A percentile compares a stretch with the other conserved stretches of the same genome.
phyloP scores from a whole-genome alignment of 1,139 yeast species.

The Taiozyma sp. region DNA sequence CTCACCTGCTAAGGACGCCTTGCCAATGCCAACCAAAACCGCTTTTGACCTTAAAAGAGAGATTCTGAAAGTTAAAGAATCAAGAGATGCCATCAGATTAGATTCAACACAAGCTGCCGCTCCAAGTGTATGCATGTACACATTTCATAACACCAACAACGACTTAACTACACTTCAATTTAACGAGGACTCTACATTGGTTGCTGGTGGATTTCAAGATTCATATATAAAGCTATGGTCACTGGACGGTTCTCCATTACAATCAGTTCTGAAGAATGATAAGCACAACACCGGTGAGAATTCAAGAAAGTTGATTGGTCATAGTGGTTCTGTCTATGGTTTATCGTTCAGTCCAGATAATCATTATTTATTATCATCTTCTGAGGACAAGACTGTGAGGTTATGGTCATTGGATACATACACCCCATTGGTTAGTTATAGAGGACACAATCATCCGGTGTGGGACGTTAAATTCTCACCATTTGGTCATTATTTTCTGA shows the following conservation, averaged over 20 bases:
- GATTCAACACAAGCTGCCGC: constrained; percentile 70
- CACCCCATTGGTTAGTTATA: constrained; percentile 86
- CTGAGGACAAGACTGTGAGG: constrained; percentile 90
- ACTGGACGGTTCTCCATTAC: constrained; percentile 81
- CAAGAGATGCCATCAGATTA: constrained; percentile 67
- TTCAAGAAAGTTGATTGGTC: constrained; percentile 74
- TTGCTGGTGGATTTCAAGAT: constrained; percentile 95
- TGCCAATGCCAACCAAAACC: constrained; percentile 86
- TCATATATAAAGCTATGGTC: constrained; percentile 90
- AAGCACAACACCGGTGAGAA: constrained; percentile 40
- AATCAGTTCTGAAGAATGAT: constrained; percentile 61
- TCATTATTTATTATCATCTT: constrained; percentile 71
- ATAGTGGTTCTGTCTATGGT: constrained; percentile 92
- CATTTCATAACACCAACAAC: constrained; percentile 92
- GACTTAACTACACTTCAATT: constrained; percentile 82
- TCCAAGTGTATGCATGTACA: constrained; percentile 97
- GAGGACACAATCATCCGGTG: constrained; percentile 93
- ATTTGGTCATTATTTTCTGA: constrained; percentile 93
- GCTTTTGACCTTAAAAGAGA: constrained; percentile 75
- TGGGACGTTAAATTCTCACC: constrained; percentile 98
- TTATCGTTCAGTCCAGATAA: constrained; percentile 89
- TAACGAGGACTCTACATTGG: constrained; percentile 80
- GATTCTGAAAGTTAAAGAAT: constrained; percentile 75
- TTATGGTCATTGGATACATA: constrained; percentile 94
- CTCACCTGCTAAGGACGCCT: constrained; percentile 66